Conservation (phyloP, 1,284 basidiomycete species). For the Sutorius eximius region DNA sequence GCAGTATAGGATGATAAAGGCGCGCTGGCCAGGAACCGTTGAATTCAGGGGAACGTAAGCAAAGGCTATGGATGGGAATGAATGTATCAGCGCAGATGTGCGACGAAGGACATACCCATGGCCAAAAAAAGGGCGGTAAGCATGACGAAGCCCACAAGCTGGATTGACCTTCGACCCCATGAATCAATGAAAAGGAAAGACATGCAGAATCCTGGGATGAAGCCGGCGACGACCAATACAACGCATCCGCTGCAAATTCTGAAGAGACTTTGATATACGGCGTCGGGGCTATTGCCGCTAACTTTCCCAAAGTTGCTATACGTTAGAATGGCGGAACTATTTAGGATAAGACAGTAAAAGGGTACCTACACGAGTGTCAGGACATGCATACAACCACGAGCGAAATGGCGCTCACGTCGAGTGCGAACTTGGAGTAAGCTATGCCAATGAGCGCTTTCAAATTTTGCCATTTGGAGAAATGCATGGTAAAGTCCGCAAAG, state of each 20-base stretch:
- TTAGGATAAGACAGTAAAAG: constrained; percentile 65
- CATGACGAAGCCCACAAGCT: constrained; percentile 59
- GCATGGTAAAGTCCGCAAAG: constrained; percentile 45
- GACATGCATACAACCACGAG: background rate
- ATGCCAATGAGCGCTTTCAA: constrained; percentile 47
- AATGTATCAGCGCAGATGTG: background rate
- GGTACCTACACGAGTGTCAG: constrained; percentile 43
- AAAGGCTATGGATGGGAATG: constrained; percentile 42
- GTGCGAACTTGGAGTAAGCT: constrained; percentile 63
- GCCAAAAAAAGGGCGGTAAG: constrained; percentile 53
- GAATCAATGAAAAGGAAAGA: constrained; percentile 50
- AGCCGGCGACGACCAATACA: constrained; percentile 50
- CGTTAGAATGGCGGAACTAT: constrained; percentile 46
- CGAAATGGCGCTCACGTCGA: constrained; percentile 40
- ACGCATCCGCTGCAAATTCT: constrained; percentile 40
- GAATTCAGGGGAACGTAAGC: constrained; percentile 55
- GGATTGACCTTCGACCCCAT: constrained; percentile 54
- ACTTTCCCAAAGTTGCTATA: constrained; percentile 35
- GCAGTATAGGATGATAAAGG: constrained; percentile 65
- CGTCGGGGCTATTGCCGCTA: constrained; percentile 12
- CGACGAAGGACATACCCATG: constrained; percentile 42
- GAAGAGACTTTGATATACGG: constrained; percentile 33
- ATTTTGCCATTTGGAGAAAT: constrained; percentile 50
- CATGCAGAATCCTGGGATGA: constrained; percentile 52
- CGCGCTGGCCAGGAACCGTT: constrained; percentile 38